Percentiles rank a stretch among this genome's conserved stretches.
Conservation (phyloP, 208 protist genomes). For the Acanthamoeba royreba region DNA sequence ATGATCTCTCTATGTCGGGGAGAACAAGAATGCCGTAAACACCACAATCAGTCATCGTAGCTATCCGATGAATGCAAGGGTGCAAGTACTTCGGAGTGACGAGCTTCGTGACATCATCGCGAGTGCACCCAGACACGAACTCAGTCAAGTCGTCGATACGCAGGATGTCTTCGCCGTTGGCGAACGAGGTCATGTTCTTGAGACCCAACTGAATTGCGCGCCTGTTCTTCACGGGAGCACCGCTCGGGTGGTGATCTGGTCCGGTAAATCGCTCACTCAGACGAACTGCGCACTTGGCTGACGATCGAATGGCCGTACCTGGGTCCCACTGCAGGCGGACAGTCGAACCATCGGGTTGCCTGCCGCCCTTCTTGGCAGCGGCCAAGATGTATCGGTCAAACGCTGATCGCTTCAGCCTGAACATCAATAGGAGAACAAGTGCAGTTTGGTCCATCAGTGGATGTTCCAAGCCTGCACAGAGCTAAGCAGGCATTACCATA, state of each 20-base stretch:
- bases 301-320: constrained; percentile 17
- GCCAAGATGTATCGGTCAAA: too few relatives aligned
- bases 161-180: constrained; percentile 26
- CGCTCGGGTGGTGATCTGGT: neutral
- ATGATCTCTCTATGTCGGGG: neutral
- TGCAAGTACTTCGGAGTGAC: neutral
- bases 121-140: neutral
- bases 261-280: neutral
- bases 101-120: neutral
- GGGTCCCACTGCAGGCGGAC: too few relatives aligned
- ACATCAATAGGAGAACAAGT: too few relatives aligned
- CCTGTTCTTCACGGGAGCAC: neutral
- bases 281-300: neutral
- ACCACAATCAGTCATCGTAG: neutral
- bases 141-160: constrained; percentile 56
- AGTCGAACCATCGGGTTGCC: too few relatives aligned
- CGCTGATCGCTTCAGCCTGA: too few relatives aligned
- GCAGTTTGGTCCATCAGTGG: too few relatives aligned
- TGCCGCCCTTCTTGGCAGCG: too few relatives aligned
- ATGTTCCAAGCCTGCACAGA: too few relatives aligned
- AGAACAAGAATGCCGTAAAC: neutral
- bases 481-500: too few relatives aligned
- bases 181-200: constrained; percentile 1
- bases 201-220: constrained; percentile 70
- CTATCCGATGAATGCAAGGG: neutral